These are phyloP conservation scores for Cyclotella sp. DNA, from an alignment of 108 stramenopile genomes.

Conservation along the genomic window DNA sequence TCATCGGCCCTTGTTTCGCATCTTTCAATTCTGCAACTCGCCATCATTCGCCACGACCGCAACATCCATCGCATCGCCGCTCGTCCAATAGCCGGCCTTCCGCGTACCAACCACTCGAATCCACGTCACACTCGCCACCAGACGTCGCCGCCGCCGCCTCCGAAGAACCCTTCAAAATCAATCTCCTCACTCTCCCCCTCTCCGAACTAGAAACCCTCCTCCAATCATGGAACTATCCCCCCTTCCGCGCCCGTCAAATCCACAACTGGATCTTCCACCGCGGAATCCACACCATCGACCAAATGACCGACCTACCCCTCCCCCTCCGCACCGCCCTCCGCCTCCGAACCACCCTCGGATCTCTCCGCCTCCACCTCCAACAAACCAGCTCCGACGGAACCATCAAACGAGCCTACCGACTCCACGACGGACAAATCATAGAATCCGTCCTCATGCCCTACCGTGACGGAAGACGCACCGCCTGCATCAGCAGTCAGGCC, in stretches of 20 bases:
- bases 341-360: slow-evolving; percentile 61
- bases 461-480: slow-evolving; percentile 93
- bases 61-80: not conserved
- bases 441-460: slow-evolving; percentile 98
- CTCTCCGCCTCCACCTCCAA: slow-evolving; percentile 70
- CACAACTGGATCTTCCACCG: slow-evolving; percentile 80
- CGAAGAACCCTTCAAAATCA: slow-evolving; percentile 45
- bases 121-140: not conserved
- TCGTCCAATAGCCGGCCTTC: not conserved
- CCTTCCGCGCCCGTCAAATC: slow-evolving; percentile 91
- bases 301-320: slow-evolving; percentile 91
- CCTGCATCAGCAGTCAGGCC: slow-evolving; percentile 96
- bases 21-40: not conserved
- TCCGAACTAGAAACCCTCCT: slow-evolving; percentile 66
- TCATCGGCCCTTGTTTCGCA: not conserved
- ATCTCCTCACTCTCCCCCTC: slow-evolving; percentile 66
- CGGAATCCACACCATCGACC: slow-evolving; percentile 73
- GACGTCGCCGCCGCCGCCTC: not conserved
- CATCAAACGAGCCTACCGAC: slow-evolving; percentile 87
- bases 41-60: not conserved
- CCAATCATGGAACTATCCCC: slow-evolving; percentile 70
- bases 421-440: slow-evolving; percentile 92
- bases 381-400: slow-evolving; percentile 90
- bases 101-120: not conserved
- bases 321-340: slow-evolving; percentile 64